Evolutionary conservation across 306 rosid genomes (phyloP), one percentile per base, ranked within the genome.

Genomic region (Datisca glomerata): DNA sequence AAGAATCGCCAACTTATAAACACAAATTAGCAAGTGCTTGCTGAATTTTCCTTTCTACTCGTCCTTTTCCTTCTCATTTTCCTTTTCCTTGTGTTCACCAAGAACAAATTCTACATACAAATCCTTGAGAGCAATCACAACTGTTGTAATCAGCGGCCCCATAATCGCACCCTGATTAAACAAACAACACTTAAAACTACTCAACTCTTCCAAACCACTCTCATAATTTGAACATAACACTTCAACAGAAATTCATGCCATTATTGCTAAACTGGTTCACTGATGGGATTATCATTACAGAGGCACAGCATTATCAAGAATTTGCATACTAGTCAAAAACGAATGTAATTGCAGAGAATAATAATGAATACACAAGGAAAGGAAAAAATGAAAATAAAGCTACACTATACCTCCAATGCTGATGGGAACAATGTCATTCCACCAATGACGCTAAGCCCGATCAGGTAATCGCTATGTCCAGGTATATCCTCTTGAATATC

Each of bases 121-220:
- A 72, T 80, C 93, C 67, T 83, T 83, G 13, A 89, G 62, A 47
- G 95, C 97, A 41, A 83, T 83, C 75, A 89, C 76, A 5, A 89
- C 94, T 6, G 97, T 89, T 2, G 97, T 83, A 53, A 89, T 80
- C 57, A 83, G 73, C 18, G 97, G 97, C n/a, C 95, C 97, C 94
- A 89, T 83, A 24, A 89, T 89, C 19, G 97, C 97, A 13, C 97
- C 97, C 97, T 89, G 70, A n/a, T n/a, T n/a, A n/a, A n/a, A n/a
- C n/a, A n/a, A n/a, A n/a, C n/a, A n/a, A n/a, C n/a, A n/a, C n/a
- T n/a, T n/a, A n/a, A n/a, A n/a, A n/a, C n/a, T n/a, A n/a, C n/a
- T n/a, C n/a, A n/a, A n/a, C n/a, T n/a, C n/a, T n/a, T n/a, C n/a
- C n/a, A n/a, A n/a, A n/a, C n/a, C n/a, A n/a, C n/a, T n/a, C n/a